Base-by-base conservation (phyloP, 768 basidiomycete species). In the Tylopilus balloui region DNA sequence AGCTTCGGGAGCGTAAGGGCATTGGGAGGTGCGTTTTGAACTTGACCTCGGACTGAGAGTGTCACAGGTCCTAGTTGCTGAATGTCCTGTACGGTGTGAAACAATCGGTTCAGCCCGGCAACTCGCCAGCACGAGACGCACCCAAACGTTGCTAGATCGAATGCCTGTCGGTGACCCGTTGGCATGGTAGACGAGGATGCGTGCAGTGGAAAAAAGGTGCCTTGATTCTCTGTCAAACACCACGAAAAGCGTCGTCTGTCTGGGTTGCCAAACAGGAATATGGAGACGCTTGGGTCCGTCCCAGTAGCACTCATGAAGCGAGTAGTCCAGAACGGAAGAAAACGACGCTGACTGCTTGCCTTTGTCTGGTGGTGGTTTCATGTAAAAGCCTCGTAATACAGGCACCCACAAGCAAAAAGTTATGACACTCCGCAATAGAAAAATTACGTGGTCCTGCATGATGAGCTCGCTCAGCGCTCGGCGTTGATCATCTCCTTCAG, bases 221-320 rank as follows among this genome's bases (percentile, higher is more conserved):
- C 52, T 57, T 7, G 61, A 60, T 44, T 42, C 45, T 17, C 52
- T 51, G 17, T 63, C 61, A 29, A 63, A 60, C 32, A 63, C 52
- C 1, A 60, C 57, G 28, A 45, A 34, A 10, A 62, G 49, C 7
- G 61, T 57, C 11, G 61, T 62, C 42, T 57, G 57, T 21, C 58
- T 53, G 10, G 61, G 61, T 19, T 63, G 54, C 60, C 61, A 54
- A 14, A 60, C 57, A 4, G 57, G 57, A 37, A 63, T 29, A 15
- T 57, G 52, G 11, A 21, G 13, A 8, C 61, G 55, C 35, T 43
- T 63, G 7, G 61, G 60, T 20, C 58, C 61, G 15, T 63, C 52
- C 61, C 57, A 62, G 34, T 63, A 44, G 21, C 53, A 49, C 11
- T 62, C 60, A 2, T 60, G 54, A 3, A 63, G 29, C 8, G 57